Conservation (phyloP, 306 rosid genomes). For the Rosa multiflora region DNA sequence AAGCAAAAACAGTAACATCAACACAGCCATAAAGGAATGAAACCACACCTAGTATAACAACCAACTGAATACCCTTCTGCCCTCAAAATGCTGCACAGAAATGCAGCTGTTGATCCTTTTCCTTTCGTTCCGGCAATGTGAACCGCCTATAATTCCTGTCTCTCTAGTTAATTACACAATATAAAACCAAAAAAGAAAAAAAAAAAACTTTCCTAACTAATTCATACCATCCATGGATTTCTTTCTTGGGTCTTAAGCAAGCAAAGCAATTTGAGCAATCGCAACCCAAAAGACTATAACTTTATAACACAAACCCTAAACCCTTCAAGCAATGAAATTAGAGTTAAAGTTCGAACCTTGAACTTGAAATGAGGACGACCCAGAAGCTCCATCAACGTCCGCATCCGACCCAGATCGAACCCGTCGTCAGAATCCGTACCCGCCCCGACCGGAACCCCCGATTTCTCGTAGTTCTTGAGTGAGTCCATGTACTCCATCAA, state of each 20-base stretch:
- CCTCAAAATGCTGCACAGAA: slow-evolving; percentile 70
- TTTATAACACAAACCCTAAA: not conserved
- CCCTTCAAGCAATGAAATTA: not conserved
- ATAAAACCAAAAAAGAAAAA: not conserved
- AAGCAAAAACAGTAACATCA: not conserved
- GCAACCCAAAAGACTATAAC: not conserved
- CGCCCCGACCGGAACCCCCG: slow-evolving; percentile 75
- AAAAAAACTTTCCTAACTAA: not conserved
- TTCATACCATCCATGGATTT: not conserved
- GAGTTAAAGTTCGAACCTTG: slow-evolving; percentile 49
- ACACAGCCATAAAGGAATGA: slow-evolving; percentile 4
- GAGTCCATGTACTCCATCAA: slow-evolving; percentile 60
- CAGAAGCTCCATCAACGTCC: slow-evolving; percentile 58
- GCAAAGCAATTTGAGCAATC: not conserved
- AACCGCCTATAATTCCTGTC: slow-evolving; percentile 40
- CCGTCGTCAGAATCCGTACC: slow-evolving; percentile 78
- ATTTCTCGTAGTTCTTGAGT: slow-evolving; percentile 76
- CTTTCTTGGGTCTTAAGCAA: not conserved
- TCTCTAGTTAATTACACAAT: slow-evolving; percentile 20
- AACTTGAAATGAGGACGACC: slow-evolving; percentile 73
- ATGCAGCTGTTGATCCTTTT: slow-evolving; percentile 67
- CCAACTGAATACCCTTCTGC: slow-evolving; percentile 87
- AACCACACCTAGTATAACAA: slow-evolving; percentile 76
- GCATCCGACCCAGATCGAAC: slow-evolving; percentile 79
- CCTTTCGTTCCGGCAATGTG: slow-evolving; percentile 59